phyloP scores from a whole-genome alignment of 169 alveolate species.

The Besnoitia besnoiti region DNA sequence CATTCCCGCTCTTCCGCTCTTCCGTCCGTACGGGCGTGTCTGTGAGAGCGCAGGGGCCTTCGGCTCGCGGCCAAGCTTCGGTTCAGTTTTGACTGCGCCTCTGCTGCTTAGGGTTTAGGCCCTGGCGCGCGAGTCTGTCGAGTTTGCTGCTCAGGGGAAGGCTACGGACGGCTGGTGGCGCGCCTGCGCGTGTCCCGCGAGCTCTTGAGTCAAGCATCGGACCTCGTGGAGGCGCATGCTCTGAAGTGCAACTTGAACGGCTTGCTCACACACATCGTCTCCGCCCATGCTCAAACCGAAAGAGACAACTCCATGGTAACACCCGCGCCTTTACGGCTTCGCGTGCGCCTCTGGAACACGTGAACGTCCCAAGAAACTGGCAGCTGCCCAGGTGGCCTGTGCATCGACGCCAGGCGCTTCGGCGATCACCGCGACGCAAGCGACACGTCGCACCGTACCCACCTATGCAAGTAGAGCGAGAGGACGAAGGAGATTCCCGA shows the following conservation, averaged over 20 bases:
- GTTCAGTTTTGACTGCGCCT: background rate
- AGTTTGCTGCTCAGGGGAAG: background rate
- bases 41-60: no score
- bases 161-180: conserved; percentile 1
- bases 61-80: no score
- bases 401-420: no score
- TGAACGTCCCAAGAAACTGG: no score
- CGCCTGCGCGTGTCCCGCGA: background rate
- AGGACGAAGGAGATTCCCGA: no score
- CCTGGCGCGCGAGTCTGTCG: no score
- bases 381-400: no score
- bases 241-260: conserved; percentile 22
- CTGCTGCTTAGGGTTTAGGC: background rate
- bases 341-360: no score
- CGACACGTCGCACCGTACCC: no score
- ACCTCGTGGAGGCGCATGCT: background rate
- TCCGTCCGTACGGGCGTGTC: background rate
- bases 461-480: no score
- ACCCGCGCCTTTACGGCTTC: no score
- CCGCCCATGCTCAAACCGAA: background rate
- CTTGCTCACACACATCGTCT: background rate
- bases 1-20: background rate
- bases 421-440: no score
- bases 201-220: background rate
- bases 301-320: background rate